phyloP scores from a whole-genome alignment of 2,329 filamentous ascomycete species.

The Westerdykella aurantiaca region DNA sequence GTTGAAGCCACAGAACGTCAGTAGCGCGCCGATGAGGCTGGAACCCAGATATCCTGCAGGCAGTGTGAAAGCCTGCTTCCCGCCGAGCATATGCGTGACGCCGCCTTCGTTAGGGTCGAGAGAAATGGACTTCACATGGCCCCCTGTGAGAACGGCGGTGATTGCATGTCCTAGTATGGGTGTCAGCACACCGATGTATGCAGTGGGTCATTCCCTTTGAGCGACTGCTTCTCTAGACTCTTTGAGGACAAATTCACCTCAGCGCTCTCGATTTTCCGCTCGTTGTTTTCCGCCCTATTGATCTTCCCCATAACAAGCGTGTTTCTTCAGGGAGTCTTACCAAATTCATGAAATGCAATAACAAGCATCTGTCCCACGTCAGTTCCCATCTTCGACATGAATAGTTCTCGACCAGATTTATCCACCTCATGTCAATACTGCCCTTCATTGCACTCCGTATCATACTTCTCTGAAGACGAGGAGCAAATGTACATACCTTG shows the following conservation, averaged over 20 bases:
- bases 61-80: constrained; percentile 63
- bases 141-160: constrained; percentile 65
- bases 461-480: neutral
- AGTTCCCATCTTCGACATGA: neutral
- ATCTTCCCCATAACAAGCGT: neutral
- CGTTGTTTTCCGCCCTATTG: too few species aligned
- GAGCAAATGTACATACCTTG: constrained; percentile 50
- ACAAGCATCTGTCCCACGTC: constrained; percentile 58
- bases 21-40: constrained; percentile 67
- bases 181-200: neutral
- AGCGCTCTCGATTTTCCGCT: too few species aligned
- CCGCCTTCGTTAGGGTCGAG: constrained; percentile 72
- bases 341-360: constrained; percentile 70
- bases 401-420: neutral
- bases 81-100: constrained; percentile 71
- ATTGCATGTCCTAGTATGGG: constrained; percentile 67
- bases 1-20: constrained; percentile 76
- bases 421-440: too few species aligned
- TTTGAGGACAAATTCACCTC: too few species aligned
- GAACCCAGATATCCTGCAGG: constrained; percentile 75
- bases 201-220: neutral
- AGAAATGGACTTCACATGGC: constrained; percentile 66
- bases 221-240: too few species aligned
- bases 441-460: too few species aligned
- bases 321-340: constrained; percentile 17